Evolutionary conservation across 768 basidiomycete species (phyloP).

Genomic region (Strobilomyces confusus): DNA sequence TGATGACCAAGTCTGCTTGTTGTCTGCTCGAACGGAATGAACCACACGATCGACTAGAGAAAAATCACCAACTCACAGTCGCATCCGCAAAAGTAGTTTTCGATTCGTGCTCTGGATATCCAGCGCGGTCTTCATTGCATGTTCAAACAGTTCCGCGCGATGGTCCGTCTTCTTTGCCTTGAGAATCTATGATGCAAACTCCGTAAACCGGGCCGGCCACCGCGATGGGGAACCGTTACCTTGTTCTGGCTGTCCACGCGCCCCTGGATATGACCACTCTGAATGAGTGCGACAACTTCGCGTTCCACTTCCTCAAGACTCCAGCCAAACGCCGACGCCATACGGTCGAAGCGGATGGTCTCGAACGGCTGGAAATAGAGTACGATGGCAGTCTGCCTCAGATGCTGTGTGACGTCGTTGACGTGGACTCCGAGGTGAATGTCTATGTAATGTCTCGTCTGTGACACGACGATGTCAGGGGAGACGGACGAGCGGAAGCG

Average conservation of each 20-base stretch:
- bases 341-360: constrained; percentile 76
- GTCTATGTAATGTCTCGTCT: constrained; percentile 79
- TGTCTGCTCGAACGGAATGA: constrained; percentile 43
- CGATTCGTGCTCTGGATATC: constrained; percentile 71
- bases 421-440: constrained; percentile 74
- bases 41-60: not conserved
- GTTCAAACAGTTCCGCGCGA: constrained; percentile 70
- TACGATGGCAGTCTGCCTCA: constrained; percentile 75
- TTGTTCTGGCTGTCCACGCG: constrained; percentile 89
- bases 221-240: constrained; percentile 36
- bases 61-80: constrained; percentile 51
- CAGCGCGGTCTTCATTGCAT: constrained; percentile 67
- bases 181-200: constrained; percentile 52
- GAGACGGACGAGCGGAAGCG: not conserved
- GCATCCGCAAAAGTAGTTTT: constrained; percentile 79
- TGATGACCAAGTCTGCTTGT: constrained; percentile 77
- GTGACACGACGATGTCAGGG: not conserved
- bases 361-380: constrained; percentile 91
- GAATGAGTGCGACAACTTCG: constrained; percentile 75
- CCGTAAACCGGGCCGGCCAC: not conserved
- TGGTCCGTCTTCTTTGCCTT: constrained; percentile 77
- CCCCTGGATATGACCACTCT: constrained; percentile 71
- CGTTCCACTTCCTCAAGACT: constrained; percentile 63
- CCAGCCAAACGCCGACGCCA: constrained; percentile 87
- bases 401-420: constrained; percentile 55